Base-by-base conservation (phyloP, 805 yeast genomes). In the Lipomyces oligophaga region DNA sequence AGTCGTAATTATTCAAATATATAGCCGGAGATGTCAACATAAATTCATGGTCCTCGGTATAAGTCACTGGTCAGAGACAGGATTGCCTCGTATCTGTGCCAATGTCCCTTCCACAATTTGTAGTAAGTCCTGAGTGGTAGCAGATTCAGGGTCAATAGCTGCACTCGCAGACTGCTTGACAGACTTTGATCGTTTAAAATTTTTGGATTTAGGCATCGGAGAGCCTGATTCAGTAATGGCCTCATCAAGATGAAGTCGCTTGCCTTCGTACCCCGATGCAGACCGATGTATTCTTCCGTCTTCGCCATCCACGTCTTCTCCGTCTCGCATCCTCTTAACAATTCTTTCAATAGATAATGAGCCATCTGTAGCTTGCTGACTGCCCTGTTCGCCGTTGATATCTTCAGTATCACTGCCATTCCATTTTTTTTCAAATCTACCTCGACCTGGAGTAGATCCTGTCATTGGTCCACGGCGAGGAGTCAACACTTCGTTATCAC, bases 21-120 rank as follows among this genome's bases (percentile, higher is more conserved):
- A n/a, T n/a, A n/a, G n/a, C n/a, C n/a, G n/a, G n/a, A n/a, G n/a
- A n/a, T n/a, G n/a, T n/a, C n/a, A n/a, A n/a, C n/a, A n/a, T n/a
- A n/a, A n/a, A n/a, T n/a, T n/a, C n/a, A n/a, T n/a, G n/a, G n/a
- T n/a, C n/a, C n/a, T n/a, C n/a, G n/a, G n/a, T n/a, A n/a, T n/a
- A n/a, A n/a, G n/a, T n/a, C n/a, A n/a, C n/a, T n/a, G n/a, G n/a
- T n/a, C n/a, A n/a, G n/a, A n/a, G n/a, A n/a, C n/a, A n/a, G n/a
- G n/a, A n/a, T n/a, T n/a, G n/a, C 47, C 42, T 26, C 47, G 43
- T 24, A 47, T 47, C 38, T 49, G 44, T 5, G 50, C 54, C 24
- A 49, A 24, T 3, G 54, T 42, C 16, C 45, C 39, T 21, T 49
- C 51, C 8, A 49, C 54, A 24, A 49, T 43, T 19, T 31, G 42